Conservation (phyloP, 2,329 filamentous ascomycete species). For the Fusarium haematococcum region DNA sequence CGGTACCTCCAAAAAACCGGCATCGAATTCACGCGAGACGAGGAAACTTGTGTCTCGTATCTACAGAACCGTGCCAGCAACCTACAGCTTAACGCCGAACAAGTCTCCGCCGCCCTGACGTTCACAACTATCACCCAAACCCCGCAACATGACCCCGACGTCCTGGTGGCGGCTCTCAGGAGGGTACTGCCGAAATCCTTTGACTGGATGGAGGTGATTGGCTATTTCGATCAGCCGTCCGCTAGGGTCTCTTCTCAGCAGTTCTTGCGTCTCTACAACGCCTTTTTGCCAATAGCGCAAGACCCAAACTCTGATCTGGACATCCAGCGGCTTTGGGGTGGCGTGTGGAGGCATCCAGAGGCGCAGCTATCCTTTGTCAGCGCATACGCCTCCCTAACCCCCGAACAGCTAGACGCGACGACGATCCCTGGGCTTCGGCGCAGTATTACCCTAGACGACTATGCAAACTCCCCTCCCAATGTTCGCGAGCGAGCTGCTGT, state of each 20-base stretch:
- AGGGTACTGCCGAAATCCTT: conserved; percentile 73
- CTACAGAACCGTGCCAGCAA: conserved; percentile 65
- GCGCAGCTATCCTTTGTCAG: conserved; percentile 95
- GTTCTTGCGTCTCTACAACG: conserved; percentile 84
- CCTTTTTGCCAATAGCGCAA: conserved; percentile 78
- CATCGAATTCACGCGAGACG: conserved; percentile 77
- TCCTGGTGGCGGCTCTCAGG: conserved; percentile 72
- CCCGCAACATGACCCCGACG: conserved; percentile 62
- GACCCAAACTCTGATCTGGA: conserved; percentile 70
- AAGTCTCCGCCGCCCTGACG: conserved; percentile 83
- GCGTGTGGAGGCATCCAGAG: conserved; percentile 85
- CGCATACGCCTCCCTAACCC: conserved; percentile 82
- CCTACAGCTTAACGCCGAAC: conserved; percentile 79
- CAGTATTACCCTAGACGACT: conserved; percentile 76
- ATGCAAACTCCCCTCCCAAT: conserved; percentile 60
- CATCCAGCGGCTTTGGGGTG: conserved; percentile 91
- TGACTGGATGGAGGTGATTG: conserved; percentile 78
- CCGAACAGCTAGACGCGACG: conserved; percentile 83
- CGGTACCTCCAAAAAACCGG: conserved; percentile 81
- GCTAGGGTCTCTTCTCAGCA: conserved; percentile 82
- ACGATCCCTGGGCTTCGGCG: conserved; percentile 85
- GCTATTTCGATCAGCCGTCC: conserved; percentile 83
- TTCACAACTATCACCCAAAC: conserved; percentile 71
- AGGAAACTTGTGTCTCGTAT: conserved; percentile 72
- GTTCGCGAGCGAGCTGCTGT: conserved; percentile 65